Base-by-base conservation (phyloP, 2,329 filamentous ascomycete genomes). In the Claviceps humidiphila region DNA sequence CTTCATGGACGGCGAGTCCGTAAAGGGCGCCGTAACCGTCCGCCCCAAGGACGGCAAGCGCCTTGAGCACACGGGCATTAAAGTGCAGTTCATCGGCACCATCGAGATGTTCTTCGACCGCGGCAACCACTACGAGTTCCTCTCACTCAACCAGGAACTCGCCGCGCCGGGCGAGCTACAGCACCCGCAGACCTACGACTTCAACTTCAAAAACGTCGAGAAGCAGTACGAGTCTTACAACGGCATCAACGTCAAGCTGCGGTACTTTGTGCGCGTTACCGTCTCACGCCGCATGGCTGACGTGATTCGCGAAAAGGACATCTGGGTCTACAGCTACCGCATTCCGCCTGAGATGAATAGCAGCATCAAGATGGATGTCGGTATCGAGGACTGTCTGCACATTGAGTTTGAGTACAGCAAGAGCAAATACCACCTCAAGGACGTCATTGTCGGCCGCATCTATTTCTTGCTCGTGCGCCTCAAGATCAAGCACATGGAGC, bases 31-130 rank as follows among this genome's bases (percentile, higher is more conserved):
- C 50, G 90, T 98, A 56, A 98, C 93, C 7, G 84, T 98, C 60
- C 77, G 93, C 60, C 93, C 93, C 49, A 98, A 98, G 72, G 93
- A 98, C 76, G 93, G 93, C 66, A 97, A 97, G 77, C 82, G 93
- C 56, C 76, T 98, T 64, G 93, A 98, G 71, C 93, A 98, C 70
- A 97, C 90, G 11, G 93, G 93, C 61, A 96, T 98, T 78, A 98
- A 98, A 73, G 91, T 98, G 63, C 93, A 98, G 68, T 98, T 98
- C 74, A 96, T 98, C 63, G 93, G 93, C 67, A 94, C 90, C 57
- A 98, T 98, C 76, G 93, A 98, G 70, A 98, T 98, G 93, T 98
- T 97, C 80, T 98, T 95, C 71, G 93, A 98, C 69, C 88, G 93
- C 65, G 91, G 91, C 62, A 98, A 96, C 69, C 93, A 97, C 74